These are phyloP conservation scores for Ceratobasidium sp. DNA, from an alignment of 1,284 basidiomycete genomes.

Conservation along the genomic window DNA sequence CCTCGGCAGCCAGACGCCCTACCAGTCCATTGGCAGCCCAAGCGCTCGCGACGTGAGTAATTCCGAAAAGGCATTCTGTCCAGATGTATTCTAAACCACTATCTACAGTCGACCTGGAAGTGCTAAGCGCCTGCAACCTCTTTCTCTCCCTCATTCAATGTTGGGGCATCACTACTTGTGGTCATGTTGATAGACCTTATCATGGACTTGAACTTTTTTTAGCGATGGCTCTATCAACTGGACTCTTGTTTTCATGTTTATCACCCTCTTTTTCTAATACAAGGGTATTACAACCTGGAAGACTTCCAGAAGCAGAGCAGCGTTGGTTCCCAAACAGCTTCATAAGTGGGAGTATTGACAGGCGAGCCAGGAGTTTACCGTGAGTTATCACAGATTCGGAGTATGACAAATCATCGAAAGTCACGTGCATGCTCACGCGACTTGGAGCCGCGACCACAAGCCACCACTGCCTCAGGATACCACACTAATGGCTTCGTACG, in stretches of 20 bases:
- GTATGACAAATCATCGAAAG: background rate
- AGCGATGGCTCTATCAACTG: background rate
- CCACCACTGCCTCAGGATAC: background rate
- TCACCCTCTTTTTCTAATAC: no score
- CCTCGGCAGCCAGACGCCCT: conserved; percentile 42
- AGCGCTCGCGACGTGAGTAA: conserved; percentile 31
- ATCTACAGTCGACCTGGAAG: conserved; percentile 40
- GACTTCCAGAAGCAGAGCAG: no score
- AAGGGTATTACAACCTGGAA: no score
- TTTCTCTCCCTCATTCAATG: background rate
- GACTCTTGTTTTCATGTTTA: background rate
- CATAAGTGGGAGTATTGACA: no score
- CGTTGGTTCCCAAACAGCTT: no score
- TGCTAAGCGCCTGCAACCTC: conserved; percentile 22
- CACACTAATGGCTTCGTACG: conserved; percentile 10
- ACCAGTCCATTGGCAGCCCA: conserved; percentile 26
- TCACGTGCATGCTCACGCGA: background rate
- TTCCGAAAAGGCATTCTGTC: background rate
- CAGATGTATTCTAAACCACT: background rate
- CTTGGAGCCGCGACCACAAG: background rate
- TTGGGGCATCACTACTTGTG: no score
- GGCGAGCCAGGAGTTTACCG: no score
- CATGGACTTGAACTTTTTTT: conserved; percentile 24
- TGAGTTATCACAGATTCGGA: no score
- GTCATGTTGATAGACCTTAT: background rate